Evolutionary conservation across 352 stramenopile species (phyloP).

Genomic region (Halophytophthora batemanensis): DNA sequence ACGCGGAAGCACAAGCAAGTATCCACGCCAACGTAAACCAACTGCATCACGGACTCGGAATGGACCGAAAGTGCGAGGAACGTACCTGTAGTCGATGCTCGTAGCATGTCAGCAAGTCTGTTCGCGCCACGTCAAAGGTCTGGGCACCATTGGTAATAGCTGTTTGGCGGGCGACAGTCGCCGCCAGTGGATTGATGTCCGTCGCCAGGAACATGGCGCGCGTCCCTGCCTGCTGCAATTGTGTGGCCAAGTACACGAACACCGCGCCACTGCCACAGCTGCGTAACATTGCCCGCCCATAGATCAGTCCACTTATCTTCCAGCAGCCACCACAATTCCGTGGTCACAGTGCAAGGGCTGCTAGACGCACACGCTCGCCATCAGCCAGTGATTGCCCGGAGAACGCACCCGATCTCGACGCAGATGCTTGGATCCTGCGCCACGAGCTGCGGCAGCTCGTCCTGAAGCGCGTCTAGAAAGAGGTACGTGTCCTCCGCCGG

Average conservation of each 20-base stretch:
- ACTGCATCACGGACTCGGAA: not conserved
- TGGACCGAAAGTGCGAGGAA: too few relatives aligned
- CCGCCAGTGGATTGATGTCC: conserved; percentile 93
- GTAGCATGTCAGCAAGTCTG: conserved; percentile 78
- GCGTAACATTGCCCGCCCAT: not conserved
- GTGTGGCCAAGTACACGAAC: conserved; percentile 76
- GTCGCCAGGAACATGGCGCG: conserved; percentile 73
- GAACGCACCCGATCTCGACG: conserved; percentile 82
- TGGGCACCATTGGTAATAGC: conserved; percentile 79
- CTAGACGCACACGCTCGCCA: not conserved
- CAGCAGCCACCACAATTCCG: too few relatives aligned
- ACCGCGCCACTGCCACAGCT: conserved; percentile 65
- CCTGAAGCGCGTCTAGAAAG: conserved; percentile 93
- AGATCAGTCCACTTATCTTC: too few relatives aligned
- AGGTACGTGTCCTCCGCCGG: conserved; percentile 97
- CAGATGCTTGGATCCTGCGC: conserved; percentile 68
- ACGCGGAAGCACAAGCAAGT: not conserved
- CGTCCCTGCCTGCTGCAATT: conserved; percentile 59
- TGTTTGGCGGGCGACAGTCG: conserved; percentile 78
- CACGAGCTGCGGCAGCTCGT: conserved; percentile 69
- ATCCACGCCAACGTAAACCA: not conserved
- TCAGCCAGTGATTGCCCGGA: not conserved
- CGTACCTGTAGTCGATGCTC: conserved; percentile 51
- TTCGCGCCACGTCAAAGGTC: conserved; percentile 76
- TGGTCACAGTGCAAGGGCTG: too few relatives aligned